These are phyloP conservation scores for Colletotrichum sojae DNA, from an alignment of 2,329 filamentous ascomycete genomes.

Conservation along the genomic window DNA sequence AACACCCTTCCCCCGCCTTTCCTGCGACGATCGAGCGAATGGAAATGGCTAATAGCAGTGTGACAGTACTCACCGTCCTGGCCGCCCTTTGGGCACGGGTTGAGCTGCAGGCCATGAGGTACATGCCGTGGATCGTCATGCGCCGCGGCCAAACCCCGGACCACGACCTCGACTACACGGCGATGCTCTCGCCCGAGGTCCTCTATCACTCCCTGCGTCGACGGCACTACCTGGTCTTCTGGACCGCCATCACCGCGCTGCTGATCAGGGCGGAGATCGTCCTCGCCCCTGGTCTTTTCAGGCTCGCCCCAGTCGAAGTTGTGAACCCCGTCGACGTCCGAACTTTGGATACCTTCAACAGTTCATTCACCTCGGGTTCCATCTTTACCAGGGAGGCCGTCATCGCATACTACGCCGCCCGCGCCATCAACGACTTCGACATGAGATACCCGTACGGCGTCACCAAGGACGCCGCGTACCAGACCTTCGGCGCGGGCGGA, in stretches of 20 bases:
- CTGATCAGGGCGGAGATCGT: slow-evolving; percentile 27
- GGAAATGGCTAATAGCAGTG: not conserved
- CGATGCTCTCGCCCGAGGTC: slow-evolving; percentile 27
- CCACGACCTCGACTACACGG: slow-evolving; percentile 25
- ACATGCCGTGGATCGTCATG: slow-evolving; percentile 31
- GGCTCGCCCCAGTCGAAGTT: not conserved
- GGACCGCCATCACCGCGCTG: not conserved
- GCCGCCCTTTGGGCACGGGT: slow-evolving; percentile 24
- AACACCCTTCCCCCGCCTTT: not conserved
- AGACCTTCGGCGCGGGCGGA: slow-evolving; percentile 18
- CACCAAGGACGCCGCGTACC: slow-evolving; percentile 10
- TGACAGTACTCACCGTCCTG: slow-evolving; percentile 14
- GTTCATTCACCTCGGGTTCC: not conserved
- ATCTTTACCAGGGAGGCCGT: not conserved
- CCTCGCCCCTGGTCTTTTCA: slow-evolving; percentile 27
- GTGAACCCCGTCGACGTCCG: not conserved
- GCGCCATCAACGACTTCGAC: slow-evolving; percentile 20
- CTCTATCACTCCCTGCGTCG: slow-evolving; percentile 16
- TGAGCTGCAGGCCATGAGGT: slow-evolving; percentile 23
- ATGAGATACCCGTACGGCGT: slow-evolving; percentile 29
- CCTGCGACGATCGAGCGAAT: not conserved
- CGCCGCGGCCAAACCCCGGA: not conserved
- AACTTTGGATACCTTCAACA: slow-evolving; percentile 11
- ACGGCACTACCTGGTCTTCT: slow-evolving; percentile 18
- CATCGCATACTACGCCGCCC: slow-evolving; percentile 17